phyloP scores from a whole-genome alignment of 139 green algal species.

The Auxenochlorella pyrenoidosa region DNA sequence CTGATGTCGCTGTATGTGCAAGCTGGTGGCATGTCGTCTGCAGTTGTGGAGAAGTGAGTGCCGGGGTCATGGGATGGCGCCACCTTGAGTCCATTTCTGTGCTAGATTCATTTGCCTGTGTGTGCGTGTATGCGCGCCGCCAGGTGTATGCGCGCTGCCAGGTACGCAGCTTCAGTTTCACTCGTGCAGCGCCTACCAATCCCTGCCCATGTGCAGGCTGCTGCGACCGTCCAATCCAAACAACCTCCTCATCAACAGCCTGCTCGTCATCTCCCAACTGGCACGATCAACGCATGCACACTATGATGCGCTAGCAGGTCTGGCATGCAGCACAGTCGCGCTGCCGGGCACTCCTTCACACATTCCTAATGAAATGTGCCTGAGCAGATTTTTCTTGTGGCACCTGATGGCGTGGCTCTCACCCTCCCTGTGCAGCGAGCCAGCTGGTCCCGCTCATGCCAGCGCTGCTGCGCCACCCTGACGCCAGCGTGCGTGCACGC shows the following conservation, averaged over 20 bases:
- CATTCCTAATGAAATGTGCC: too few species aligned
- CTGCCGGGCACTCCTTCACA: too few species aligned
- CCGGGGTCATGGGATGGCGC: neutral
- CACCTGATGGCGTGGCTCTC: too few species aligned
- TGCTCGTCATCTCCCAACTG: conserved; percentile 77
- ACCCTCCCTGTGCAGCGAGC: neutral
- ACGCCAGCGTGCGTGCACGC: conserved; percentile 83
- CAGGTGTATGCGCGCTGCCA: too few species aligned
- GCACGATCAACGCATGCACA: conserved; percentile 50
- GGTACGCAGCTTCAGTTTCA: neutral
- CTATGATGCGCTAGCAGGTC: conserved; percentile 49
- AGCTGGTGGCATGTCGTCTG: conserved; percentile 58
- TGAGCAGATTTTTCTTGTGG: too few species aligned
- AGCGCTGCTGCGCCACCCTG: conserved; percentile 67
- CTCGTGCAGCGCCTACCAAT: too few species aligned
- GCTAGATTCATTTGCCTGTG: neutral
- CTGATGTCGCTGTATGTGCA: conserved; percentile 39
- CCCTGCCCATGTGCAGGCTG: conserved; percentile 33
- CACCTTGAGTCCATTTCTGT: neutral
- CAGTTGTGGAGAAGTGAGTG: conserved; percentile 56
- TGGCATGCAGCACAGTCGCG: neutral
- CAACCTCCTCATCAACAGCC: conserved; percentile 62
- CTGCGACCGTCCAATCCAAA: conserved; percentile 44
- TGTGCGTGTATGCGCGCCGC: too few species aligned
- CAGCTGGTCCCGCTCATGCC: conserved; percentile 40